Percentiles rank a stretch among this genome's conserved stretches.
Conservation (phyloP, 495 filamentous ascomycete genomes). For the Talaromyces proteolyticus region DNA sequence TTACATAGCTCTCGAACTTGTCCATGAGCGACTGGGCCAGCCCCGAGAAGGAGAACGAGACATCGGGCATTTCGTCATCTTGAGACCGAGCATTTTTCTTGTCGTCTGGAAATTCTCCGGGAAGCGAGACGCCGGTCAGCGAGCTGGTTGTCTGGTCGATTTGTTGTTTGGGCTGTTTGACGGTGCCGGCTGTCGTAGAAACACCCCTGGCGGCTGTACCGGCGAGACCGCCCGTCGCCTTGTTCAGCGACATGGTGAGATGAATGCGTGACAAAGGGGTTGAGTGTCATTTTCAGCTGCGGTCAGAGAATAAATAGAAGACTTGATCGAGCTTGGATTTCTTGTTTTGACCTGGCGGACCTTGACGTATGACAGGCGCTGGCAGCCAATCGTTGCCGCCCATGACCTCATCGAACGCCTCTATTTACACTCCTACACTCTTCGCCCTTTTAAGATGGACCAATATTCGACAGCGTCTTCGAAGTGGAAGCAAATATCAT, state of each 20-base stretch:
- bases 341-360: neutral
- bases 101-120: constrained; percentile 27
- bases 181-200: constrained; percentile 4
- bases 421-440: too few species aligned
- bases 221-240: constrained; percentile 17
- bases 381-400: neutral
- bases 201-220: constrained; percentile 8
- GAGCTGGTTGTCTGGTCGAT: constrained; percentile 14
- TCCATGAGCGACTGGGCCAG: constrained; percentile 21
- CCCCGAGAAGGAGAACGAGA: constrained; percentile 12
- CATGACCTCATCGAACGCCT: neutral
- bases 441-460: too few species aligned
- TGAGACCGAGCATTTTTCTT: constrained; percentile 13
- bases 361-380: neutral
- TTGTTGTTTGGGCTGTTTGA: constrained; percentile 13
- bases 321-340: neutral
- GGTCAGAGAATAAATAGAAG: neutral
- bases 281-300: neutral
- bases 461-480: too few species aligned
- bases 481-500: too few species aligned
- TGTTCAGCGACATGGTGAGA: constrained; percentile 22
- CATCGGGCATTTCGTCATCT: constrained; percentile 12
- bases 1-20: constrained; percentile 20
- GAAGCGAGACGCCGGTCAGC: constrained; percentile 17
- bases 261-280: neutral